A percentile compares a stretch with the other conserved stretches of the same genome.
Conservation (phyloP, 108 stramenopile genomes). For the Pseudonitzschia multistriata region DNA sequence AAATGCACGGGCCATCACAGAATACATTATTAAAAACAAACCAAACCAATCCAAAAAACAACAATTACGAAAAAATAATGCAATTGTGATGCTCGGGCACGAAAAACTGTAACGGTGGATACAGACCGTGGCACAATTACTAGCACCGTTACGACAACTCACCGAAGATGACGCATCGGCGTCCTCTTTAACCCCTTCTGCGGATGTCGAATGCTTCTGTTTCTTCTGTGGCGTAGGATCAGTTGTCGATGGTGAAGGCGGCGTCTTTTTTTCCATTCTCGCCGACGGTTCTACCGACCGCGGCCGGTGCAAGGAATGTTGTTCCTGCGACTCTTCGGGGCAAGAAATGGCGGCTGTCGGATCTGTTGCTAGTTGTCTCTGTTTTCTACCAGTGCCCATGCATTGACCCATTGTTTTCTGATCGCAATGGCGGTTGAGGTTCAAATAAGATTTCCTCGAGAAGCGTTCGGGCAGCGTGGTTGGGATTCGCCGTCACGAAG, state of each 20-base stretch:
- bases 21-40: neutral
- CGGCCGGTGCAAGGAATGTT: too few species aligned
- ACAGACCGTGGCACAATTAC: too few species aligned
- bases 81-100: too few species aligned
- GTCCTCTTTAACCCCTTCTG: neutral
- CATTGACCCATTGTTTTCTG: neutral
- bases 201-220: neutral
- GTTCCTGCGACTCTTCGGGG: neutral
- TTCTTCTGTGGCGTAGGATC: neutral
- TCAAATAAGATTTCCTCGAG: neutral
- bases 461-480: too few species aligned
- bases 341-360: neutral
- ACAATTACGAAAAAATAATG: too few species aligned
- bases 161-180: too few species aligned
- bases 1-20: neutral
- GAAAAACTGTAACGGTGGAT: too few species aligned
- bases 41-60: too few species aligned
- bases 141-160: neutral
- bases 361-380: neutral
- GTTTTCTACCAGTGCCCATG: neutral
- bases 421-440: neutral
- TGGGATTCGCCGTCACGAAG: too few species aligned
- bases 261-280: neutral
- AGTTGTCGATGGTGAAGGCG: neutral
- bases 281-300: neutral